phyloP scores from a whole-genome alignment of 768 basidiomycete species.

The Dioszegia aurantiaca region DNA sequence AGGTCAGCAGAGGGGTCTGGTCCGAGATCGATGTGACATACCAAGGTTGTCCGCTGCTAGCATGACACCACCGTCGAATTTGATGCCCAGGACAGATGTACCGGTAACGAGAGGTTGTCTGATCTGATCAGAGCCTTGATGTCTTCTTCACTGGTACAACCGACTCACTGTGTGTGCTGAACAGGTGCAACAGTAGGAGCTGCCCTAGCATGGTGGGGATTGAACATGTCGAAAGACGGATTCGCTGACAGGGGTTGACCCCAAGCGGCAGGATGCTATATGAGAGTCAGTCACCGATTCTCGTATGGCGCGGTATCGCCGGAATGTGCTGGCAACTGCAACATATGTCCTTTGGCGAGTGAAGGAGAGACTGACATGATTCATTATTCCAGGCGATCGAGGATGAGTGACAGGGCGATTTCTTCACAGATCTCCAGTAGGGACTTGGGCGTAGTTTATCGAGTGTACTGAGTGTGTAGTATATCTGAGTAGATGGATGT shows the following conservation, averaged over 20 bases:
- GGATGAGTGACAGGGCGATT: not conserved
- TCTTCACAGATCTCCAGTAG: too few relatives aligned
- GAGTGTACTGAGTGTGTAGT: too few relatives aligned
- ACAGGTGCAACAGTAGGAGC: conserved; percentile 19
- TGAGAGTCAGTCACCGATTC: too few relatives aligned
- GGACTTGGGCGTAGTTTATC: too few relatives aligned
- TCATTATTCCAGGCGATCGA: conserved; percentile 5
- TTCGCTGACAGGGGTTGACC: conserved; percentile 34
- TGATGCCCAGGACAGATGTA: conserved; percentile 89
- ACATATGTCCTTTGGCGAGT: not conserved
- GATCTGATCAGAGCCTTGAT: not conserved
- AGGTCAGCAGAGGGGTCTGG: not conserved
- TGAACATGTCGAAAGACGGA: conserved; percentile 61
- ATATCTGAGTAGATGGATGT: not conserved
- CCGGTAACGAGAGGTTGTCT: conserved; percentile 95
- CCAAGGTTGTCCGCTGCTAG: conserved; percentile 97
- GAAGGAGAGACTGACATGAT: conserved; percentile 13
- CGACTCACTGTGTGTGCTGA: conserved; percentile 72
- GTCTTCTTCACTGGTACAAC: not conserved
- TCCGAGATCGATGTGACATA: conserved; percentile 51
- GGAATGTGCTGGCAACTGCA: not conserved
- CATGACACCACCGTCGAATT: conserved; percentile 96
- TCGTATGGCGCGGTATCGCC: not conserved
- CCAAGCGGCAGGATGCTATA: conserved; percentile 44
- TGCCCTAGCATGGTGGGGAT: conserved; percentile 60